Base-by-base conservation (phyloP, 2,329 filamentous ascomycete species). In the Penicillium occitanis region DNA sequence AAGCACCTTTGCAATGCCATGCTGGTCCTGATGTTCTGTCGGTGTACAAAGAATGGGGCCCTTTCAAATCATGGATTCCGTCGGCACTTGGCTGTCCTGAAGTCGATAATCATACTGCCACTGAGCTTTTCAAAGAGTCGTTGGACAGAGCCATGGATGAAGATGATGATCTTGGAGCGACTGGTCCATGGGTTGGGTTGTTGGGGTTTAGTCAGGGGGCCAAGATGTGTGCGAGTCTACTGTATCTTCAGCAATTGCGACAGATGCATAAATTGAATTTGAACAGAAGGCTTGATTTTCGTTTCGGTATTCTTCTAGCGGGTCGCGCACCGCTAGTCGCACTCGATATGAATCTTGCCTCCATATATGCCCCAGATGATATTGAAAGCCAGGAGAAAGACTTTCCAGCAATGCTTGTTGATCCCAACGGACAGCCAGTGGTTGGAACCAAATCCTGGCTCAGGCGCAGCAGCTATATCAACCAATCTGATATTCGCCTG, bases 151-250 rank as follows among this genome's bases (percentile, higher is more conserved):
- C 61, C 63, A 88, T 89, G 83, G 78, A 80, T 11, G 77, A 73
- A 6, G 86, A 89, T 71, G 77, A 84, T 69, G 64, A 67, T 14
- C 67, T 66, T 5, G 83, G 82, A 19, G 86, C 80, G 1, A 82
- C 78, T 0, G 88, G 88, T 0, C 77, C 81, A 11, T 89, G 86
- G 83, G 84, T 88, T 14, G 88, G 80, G 0, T 68, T 90, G n/a
- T 71, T 90, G 61, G 88, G 88, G 0, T 91, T 91, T 75, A 89
- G 87, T 62, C 88, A 90, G 73, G 88, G 88, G 51, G 87, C 86
- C 19, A 88, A 87, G 76, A 72, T 90, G 7, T 84, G 83, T 1
- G 85, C 84, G 1, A 88, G 86, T 68, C 63, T 90, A 68, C 77
- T 90, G 44, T 85, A 83, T 71, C 79, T 82, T 68, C 87, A 92